These are phyloP conservation scores for Tolypocladium pustulatum DNA, from an alignment of 2,329 filamentous ascomycete genomes.

Conservation along the genomic window DNA sequence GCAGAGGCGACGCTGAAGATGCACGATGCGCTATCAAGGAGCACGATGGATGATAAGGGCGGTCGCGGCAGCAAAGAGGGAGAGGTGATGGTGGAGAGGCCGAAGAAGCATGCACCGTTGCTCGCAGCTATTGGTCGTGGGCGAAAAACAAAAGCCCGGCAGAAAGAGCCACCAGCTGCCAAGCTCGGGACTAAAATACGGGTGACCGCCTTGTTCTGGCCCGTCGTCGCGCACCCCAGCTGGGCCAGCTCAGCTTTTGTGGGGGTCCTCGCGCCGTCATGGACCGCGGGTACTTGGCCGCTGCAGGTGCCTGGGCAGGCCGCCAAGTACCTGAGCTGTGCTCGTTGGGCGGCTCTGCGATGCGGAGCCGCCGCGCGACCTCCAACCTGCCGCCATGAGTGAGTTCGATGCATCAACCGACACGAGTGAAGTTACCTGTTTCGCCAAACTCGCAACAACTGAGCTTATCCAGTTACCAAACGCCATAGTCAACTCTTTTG, in stretches of 20 bases:
- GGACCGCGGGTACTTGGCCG: not conserved
- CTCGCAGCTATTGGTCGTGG: constrained; percentile 16
- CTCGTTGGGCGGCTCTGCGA: not conserved
- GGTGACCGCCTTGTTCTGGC: not conserved
- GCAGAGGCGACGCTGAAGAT: constrained; percentile 1
- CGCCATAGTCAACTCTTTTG: not conserved
- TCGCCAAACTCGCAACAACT: not conserved
- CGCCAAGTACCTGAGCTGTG: not conserved
- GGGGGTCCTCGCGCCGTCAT: not conserved
- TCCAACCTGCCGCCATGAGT: not conserved
- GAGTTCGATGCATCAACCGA: not conserved
- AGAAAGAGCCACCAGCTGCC: constrained; percentile 1
- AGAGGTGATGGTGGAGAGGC: constrained; percentile 9
- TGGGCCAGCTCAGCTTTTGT: not conserved
- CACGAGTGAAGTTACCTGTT: not conserved
- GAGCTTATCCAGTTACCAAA: not conserved
- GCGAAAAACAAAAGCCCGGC: constrained; percentile 16
- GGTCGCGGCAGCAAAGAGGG: not conserved
- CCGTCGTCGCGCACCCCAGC: not conserved
- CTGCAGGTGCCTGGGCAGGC: not conserved
- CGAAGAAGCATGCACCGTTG: constrained; percentile 11
- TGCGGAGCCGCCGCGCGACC: not conserved
- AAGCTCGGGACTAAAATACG: not conserved
- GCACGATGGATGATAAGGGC: not conserved
- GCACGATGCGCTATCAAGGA: constrained; percentile 3